These are phyloP conservation scores for Elasticomyces elasticus DNA, from an alignment of 495 filamentous ascomycete species.

Conservation along the genomic window DNA sequence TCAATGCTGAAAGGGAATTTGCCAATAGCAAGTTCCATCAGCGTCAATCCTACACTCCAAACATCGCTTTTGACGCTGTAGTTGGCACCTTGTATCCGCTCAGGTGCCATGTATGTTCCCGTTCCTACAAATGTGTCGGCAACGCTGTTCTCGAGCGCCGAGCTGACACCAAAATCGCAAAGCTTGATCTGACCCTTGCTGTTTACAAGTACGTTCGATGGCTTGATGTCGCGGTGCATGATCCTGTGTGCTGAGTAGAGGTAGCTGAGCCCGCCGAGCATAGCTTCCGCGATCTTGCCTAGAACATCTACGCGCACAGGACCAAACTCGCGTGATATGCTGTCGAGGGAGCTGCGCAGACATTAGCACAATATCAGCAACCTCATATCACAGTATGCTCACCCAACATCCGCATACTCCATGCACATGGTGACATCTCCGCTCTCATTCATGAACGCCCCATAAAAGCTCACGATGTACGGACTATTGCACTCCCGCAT, in stretches of 20 bases:
- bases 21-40: conserved; percentile 95
- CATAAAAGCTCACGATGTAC: conserved; percentile 94
- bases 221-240: conserved; percentile 98
- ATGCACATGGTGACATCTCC: conserved; percentile 98
- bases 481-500: conserved; percentile 96
- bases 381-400: conserved; percentile 21
- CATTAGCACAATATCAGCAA: background rate
- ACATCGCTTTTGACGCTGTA: conserved; percentile 98
- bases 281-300: conserved; percentile 96
- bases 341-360: conserved; percentile 68
- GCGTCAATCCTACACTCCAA: conserved; percentile 91
- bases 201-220: conserved; percentile 93
- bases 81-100: conserved; percentile 89
- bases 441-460: conserved; percentile 88
- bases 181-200: conserved; percentile 90
- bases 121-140: conserved; percentile 97
- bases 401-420: conserved; percentile 99
- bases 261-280: conserved; percentile 88
- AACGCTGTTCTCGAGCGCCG: conserved; percentile 91
- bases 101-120: conserved; percentile 97
- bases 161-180: conserved; percentile 95
- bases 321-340: conserved; percentile 86
- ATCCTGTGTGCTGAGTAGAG: conserved; percentile 90
- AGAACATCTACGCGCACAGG: conserved; percentile 95
- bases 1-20: conserved; percentile 85